phyloP scores from a whole-genome alignment of 352 stramenopile species.

The Pythium coloratum region DNA sequence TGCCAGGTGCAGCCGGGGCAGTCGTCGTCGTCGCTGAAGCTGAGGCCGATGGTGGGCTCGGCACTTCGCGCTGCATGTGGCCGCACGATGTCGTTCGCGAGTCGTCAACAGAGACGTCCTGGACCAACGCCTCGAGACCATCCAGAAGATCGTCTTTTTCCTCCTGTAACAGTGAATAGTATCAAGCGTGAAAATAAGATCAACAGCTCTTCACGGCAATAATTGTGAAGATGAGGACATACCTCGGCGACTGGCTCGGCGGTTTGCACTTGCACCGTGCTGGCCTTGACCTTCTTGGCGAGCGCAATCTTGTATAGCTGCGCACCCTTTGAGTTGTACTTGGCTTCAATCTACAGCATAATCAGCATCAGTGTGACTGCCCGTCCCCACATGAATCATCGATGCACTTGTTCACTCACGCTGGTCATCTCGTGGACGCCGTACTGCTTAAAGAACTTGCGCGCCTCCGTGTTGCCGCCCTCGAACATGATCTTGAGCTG shows the following conservation, averaged over 20 bases:
- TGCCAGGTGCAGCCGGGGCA: conserved; percentile 27
- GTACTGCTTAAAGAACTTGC: conserved; percentile 94
- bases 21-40: conserved; percentile 3
- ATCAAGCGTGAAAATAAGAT: neutral
- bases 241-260: conserved; percentile 38
- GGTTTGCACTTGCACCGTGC: conserved; percentile 54
- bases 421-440: conserved; percentile 85
- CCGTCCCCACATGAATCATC: neutral
- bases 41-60: conserved; percentile 4
- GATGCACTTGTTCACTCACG: conserved; percentile 35
- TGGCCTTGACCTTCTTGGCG: conserved; percentile 82
- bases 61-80: conserved; percentile 51
- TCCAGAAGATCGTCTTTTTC: conserved; percentile 49
- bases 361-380: neutral
- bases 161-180: conserved; percentile 21
- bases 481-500: conserved; percentile 93
- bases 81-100: conserved; percentile 34
- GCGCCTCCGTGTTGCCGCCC: conserved; percentile 92
- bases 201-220: neutral
- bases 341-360: conserved; percentile 79
- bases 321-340: conserved; percentile 91
- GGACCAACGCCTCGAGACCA: conserved; percentile 78
- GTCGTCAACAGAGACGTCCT: conserved; percentile 57
- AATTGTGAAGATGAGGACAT: neutral
- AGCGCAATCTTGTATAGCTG: conserved; percentile 87